Base-by-base conservation (phyloP, 148 eudicot species). In the Heliosperma pusillum region DNA sequence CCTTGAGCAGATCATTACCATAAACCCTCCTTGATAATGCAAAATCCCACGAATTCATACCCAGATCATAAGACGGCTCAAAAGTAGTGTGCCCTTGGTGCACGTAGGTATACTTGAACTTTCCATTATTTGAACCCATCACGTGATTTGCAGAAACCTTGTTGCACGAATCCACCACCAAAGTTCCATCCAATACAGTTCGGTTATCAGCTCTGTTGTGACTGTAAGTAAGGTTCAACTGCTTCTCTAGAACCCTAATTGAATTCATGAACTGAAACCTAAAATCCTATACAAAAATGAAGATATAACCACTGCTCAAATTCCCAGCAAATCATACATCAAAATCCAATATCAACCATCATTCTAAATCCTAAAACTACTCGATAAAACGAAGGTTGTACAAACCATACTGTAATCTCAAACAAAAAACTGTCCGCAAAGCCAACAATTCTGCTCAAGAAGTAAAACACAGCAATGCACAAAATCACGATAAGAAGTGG, bases 221-320 rank as follows among this genome's bases (percentile, higher is more conserved):
- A 74, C 72, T 86, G 72, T 91, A 93, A 58, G 88, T 91, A 84
- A 93, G 69, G 36, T 91, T 93, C 88, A 93, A 81, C 22, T 91
- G 90, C 68, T 89, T 91, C 79, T 88, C 94, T 2, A 84, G 74
- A 78, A 93, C 83, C 85, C 75, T 93, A 66, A 89, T 56, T 16
- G 89, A 77, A 81, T 89, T 93, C 94, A 89, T 93, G 73, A 91
- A 93, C 80, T 89, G 92, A 80, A 93, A 93, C 80, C 89, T 85
- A 72, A 93, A 76, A 78, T 93, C 98, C 97, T 93, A 70, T 62
- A 76, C 19, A 15, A 59, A 42, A 25, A 3, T 42, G 53, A 74
- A 27, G 59, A 7, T 45, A 76, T 62, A 40, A 47, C 56, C 44
- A 63, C 71, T 12, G 11, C 58, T 40, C 8, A 57, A 69, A 57